Base-by-base conservation (phyloP, 2,329 filamentous ascomycete genomes). In the Talaromyces sp. region DNA sequence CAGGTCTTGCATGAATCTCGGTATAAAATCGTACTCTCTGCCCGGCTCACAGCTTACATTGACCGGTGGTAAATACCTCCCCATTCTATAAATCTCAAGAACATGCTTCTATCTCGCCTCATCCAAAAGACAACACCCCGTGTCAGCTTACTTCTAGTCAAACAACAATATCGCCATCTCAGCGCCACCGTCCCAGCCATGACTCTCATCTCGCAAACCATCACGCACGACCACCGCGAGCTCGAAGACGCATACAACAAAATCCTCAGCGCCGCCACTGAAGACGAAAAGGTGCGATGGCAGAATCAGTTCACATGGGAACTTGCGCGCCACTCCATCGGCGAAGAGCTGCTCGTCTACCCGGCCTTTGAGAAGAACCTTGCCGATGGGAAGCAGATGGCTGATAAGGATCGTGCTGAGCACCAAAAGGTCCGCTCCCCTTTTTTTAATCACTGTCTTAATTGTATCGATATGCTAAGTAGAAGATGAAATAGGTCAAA, bases 261-360 rank as follows among this genome's bases (percentile, higher is more conserved):
- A 16, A 75, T 84, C 41, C 67, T 81, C 65, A 75, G 77, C 47
- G 73, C 79, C 5, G 70, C 69, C 16, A 78, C 83, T 60, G 69
- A 70, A 37, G 82, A 83, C 37, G 75, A 80, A 31, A 76, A 80
- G 62, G 75, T 73, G 6, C 76, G 80, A 13, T 84, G 76, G 66
- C 79, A 82, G 64, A 85, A 85, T 63, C 79, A 83, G 65, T 83
- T 85, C 66, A 80, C 79, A 14, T 85, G 83, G 83, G 81, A 84
- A 66, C 74, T 85, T 0, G 80, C 83, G 31, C 80, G 83, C 10
- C 83, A 85, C 70, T 78, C 81, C 0, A 76, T 85, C 60, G 82
- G 79, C 9, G 82, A 85, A 66, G 84, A 85, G 68, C 70, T 85
- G 62, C 75, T 87, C 10, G 75, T 87, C 0, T 86, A 86, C 66